These are phyloP conservation scores for Coniosporium tulheliwenetii DNA, from an alignment of 2,329 filamentous ascomycete species.

Conservation along the genomic window DNA sequence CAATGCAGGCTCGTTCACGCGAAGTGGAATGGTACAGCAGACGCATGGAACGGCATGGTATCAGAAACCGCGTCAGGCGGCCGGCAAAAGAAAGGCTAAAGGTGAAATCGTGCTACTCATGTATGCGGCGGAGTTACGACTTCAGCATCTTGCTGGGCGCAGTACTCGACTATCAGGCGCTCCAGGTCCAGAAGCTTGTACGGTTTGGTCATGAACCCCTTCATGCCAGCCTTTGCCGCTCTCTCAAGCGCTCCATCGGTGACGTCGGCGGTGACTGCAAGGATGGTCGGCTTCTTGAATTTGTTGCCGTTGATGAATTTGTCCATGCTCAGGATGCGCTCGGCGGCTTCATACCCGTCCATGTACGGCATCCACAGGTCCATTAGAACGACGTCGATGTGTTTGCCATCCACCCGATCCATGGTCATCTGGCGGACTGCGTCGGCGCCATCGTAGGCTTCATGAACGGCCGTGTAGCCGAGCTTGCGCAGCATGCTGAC, in stretches of 20 bases:
- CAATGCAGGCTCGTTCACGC: too few relatives aligned
- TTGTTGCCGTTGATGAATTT: conserved; percentile 6
- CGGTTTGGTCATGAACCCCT: conserved; percentile 53
- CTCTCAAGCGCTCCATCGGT: conserved; percentile 46
- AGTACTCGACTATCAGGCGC: conserved; percentile 38
- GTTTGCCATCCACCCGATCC: conserved; percentile 10
- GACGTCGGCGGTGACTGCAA: conserved; percentile 53
- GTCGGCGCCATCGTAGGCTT: conserved; percentile 54
- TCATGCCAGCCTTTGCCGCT: conserved; percentile 47
- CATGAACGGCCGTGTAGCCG: conserved; percentile 45
- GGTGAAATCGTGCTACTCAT: too few relatives aligned
- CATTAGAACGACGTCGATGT: conserved; percentile 53
- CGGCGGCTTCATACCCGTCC: conserved; percentile 55
- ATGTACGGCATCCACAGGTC: conserved; percentile 65
- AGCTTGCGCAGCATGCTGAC: conserved; percentile 52
- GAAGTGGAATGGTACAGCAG: too few relatives aligned
- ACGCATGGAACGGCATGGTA: too few relatives aligned
- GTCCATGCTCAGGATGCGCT: conserved; percentile 42
- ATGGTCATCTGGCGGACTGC: conserved; percentile 43
- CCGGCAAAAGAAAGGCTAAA: too few relatives aligned
- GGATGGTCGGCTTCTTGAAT: conserved; percentile 25
- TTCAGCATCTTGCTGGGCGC: conserved; percentile 7
- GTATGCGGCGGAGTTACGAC: too few relatives aligned
- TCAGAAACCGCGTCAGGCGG: too few relatives aligned
- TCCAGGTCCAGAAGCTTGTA: conserved; percentile 49